Conservation (phyloP, 73 alveolate genomes). For the Stentor coeruleus region DNA sequence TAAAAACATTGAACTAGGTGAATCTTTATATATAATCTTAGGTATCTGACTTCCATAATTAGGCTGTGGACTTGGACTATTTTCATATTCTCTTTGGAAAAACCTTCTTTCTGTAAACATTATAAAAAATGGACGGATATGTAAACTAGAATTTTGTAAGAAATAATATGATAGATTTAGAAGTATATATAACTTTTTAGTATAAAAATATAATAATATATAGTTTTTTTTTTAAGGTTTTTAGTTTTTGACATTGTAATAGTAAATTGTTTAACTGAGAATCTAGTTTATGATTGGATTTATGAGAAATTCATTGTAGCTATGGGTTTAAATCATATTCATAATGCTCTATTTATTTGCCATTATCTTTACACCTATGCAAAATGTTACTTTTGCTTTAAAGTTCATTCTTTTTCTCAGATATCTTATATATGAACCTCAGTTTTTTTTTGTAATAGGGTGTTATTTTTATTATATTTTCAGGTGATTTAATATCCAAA, state of each 20-base stretch:
- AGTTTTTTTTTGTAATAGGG: too few species aligned
- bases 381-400: not conserved
- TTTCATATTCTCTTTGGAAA: too few species aligned
- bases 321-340: not conserved
- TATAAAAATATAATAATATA: too few species aligned
- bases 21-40: too few species aligned
- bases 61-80: too few species aligned
- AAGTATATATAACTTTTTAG: too few species aligned
- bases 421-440: not conserved
- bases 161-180: not conserved
- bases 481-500: not conserved
- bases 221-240: not conserved
- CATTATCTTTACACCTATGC: not conserved
- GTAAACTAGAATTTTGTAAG: not conserved
- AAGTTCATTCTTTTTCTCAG: not conserved
- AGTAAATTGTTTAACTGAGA: not conserved
- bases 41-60: too few species aligned
- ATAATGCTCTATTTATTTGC: not conserved
- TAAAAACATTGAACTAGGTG: too few species aligned
- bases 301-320: not conserved
- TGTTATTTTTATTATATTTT: too few species aligned
- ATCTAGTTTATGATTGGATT: not conserved
- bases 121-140: not conserved
- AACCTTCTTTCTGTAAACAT: too few species aligned
- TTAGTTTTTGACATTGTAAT: not conserved